phyloP scores from a whole-genome alignment of 441 rosid species.

The Arabidopsis lyrata region DNA sequence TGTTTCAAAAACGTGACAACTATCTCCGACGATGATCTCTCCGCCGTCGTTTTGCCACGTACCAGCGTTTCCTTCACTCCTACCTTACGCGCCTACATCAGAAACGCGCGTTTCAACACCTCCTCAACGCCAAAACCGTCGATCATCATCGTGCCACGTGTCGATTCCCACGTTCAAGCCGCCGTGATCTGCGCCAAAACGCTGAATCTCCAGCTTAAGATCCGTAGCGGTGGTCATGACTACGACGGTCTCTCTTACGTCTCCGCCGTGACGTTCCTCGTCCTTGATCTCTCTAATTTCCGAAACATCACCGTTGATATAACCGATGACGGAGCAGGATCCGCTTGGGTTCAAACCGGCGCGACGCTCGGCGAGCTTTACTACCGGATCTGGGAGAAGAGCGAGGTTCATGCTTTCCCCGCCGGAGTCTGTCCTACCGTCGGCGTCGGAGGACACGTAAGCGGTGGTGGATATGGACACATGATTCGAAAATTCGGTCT shows the following conservation, averaged over 20 bases:
- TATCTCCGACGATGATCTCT: background rate
- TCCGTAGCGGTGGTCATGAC: slow-evolving; percentile 62
- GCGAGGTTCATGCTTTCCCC: slow-evolving; percentile 61
- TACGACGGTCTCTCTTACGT: slow-evolving; percentile 58
- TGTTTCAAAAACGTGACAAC: slow-evolving; percentile 41
- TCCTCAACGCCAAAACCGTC: slow-evolving; percentile 51
- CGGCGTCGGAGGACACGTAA: slow-evolving; percentile 72
- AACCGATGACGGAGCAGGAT: slow-evolving; percentile 35
- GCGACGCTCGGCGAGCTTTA: slow-evolving; percentile 60
- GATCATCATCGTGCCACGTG: slow-evolving; percentile 47
- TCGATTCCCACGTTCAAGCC: slow-evolving; percentile 50
- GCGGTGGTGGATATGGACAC: slow-evolving; percentile 73
- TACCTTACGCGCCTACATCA: slow-evolving; percentile 36
- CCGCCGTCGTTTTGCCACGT: slow-evolving; percentile 38
- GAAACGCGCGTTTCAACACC: slow-evolving; percentile 48
- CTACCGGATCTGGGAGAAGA: slow-evolving; percentile 54
- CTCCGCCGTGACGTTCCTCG: slow-evolving; percentile 46
- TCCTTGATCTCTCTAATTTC: slow-evolving; percentile 52
- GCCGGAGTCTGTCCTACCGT: slow-evolving; percentile 73
- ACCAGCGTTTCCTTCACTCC: slow-evolving; percentile 42
- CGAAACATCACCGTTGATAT: slow-evolving; percentile 49
- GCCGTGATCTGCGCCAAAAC: slow-evolving; percentile 48
- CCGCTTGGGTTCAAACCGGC: slow-evolving; percentile 47
- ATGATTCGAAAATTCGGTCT: slow-evolving; percentile 67
- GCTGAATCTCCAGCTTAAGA: slow-evolving; percentile 39